phyloP scores from a whole-genome alignment of 2,329 filamentous ascomycete genomes.

The Sporothrix inflata region DNA sequence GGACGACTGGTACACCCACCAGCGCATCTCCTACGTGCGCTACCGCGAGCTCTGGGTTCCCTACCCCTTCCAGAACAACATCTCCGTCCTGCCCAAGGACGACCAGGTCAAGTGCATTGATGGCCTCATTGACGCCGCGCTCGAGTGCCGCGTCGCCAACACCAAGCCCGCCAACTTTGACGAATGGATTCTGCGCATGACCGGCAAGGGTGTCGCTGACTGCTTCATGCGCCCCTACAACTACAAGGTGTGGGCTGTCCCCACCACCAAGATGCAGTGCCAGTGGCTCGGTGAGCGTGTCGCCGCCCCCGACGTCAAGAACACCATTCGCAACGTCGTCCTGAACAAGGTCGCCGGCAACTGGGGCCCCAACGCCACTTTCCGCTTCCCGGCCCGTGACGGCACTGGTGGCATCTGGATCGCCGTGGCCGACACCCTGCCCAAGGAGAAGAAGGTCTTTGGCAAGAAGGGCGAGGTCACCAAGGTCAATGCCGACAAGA shows the following conservation, averaged over 20 bases:
- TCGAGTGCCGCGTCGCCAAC: conserved; percentile 83
- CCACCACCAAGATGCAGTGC: conserved; percentile 99
- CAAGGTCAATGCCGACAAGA: conserved; percentile 83
- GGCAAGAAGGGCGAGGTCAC: conserved; percentile 82
- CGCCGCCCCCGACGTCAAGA: conserved; percentile 93
- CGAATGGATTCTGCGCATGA: conserved; percentile 95
- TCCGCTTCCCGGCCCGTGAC: conserved; percentile 94
- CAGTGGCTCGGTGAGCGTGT: conserved; percentile 98
- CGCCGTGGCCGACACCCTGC: conserved; percentile 89
- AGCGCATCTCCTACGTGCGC: conserved; percentile 98
- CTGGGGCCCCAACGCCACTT: conserved; percentile 98
- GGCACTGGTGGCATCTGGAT: conserved; percentile 99
- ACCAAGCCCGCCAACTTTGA: conserved; percentile 97
- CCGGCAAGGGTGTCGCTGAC: conserved; percentile 85
- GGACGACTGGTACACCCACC: conserved; percentile 95
- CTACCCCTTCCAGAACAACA: conserved; percentile 99
- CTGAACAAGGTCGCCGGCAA: conserved; percentile 93
- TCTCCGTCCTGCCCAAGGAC: conserved; percentile 95
- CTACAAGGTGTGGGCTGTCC: conserved; percentile 99
- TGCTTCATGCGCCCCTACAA: conserved; percentile 99
- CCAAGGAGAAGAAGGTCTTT: conserved; percentile 88
- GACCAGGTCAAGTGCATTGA: conserved; percentile 95
- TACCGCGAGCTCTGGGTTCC: conserved; percentile 97
- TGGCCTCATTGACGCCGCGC: conserved; percentile 90
- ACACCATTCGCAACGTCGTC: conserved; percentile 89